Percentiles rank a stretch among this genome's conserved stretches.
Evolutionary conservation across 2,329 filamentous ascomycete genomes (phyloP).

Genomic region (Aureobasidium namibiae): DNA sequence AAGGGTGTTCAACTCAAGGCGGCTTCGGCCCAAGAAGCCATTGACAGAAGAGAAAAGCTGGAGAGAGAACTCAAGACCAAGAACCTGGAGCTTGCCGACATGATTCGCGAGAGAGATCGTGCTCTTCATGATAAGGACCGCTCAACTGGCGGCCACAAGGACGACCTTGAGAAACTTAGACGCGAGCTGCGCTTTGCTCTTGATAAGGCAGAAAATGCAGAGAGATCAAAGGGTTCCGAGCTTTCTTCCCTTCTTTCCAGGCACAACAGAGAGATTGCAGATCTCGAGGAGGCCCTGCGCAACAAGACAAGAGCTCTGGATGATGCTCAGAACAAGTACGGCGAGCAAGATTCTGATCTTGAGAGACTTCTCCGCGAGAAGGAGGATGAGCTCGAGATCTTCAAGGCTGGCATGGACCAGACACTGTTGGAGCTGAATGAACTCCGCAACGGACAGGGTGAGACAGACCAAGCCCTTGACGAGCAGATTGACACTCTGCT

Average conservation of each 20-base stretch:
- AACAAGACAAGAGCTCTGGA: conserved; percentile 84
- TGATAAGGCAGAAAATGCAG: conserved; percentile 84
- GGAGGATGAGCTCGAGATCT: conserved; percentile 95
- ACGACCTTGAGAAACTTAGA: conserved; percentile 90
- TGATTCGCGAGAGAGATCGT: conserved; percentile 94
- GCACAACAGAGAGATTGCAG: conserved; percentile 94
- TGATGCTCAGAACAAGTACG: conserved; percentile 67
- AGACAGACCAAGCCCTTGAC: conserved; percentile 72
- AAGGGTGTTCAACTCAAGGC: conserved; percentile 95
- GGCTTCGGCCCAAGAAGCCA: conserved; percentile 91
- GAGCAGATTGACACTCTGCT: conserved; percentile 87
- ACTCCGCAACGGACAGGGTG: conserved; percentile 53
- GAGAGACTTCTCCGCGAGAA: conserved; percentile 83
- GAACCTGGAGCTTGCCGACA: conserved; percentile 95
- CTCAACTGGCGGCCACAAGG: conserved; percentile 74
- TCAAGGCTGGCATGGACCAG: conserved; percentile 97
- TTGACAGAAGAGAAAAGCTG: conserved; percentile 87
- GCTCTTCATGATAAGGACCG: conserved; percentile 91
- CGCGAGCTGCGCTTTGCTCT: conserved; percentile 87
- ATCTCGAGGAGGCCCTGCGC: conserved; percentile 82
- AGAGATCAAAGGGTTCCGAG: conserved; percentile 89
- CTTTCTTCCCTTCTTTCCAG: conserved; percentile 89
- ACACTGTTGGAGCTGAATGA: conserved; percentile 88
- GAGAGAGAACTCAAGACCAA: conserved; percentile 98
- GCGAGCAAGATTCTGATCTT: conserved; percentile 76